Base-by-base conservation (phyloP, 176 grass and related monocot genomes). In the Raddia distichophylla region DNA sequence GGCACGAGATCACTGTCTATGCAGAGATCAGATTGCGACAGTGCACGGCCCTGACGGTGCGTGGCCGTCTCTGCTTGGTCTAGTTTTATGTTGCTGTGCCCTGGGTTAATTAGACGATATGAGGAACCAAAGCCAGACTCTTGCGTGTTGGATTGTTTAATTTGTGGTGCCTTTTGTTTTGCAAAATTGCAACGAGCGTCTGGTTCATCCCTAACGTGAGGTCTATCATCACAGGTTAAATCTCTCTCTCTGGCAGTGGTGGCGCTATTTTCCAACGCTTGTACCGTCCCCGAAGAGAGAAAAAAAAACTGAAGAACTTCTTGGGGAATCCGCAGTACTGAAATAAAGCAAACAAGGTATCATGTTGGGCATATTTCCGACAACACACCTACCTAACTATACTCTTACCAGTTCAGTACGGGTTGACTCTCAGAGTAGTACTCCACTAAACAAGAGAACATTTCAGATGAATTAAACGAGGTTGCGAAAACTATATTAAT, bases 331-430 rank as follows among this genome's bases (percentile, higher is more conserved):
- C 17, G 19, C 43, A 40, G 27, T 32, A 64, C 15, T 4, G 17
- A 37, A 37, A 67, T 32, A 74, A 46, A 62, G 63, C 61, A 81
- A 71, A 3, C 3, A 68, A 82, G 85, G 79, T 87, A 82, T 61
- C 12, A 5, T 22, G 18, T 84, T 22, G 46, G 52, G 44, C n/a
- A 54, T 34, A 33, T 64, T 18, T 60, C 44, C 0, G 32, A 19
- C 57, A 37, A 34, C 5, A 15, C 57, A 5, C 37, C 37, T 40
- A 40, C 37, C 37, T 40, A 40, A 5, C 37, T 3, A 81, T 5
- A 1, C 48, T 27, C 19, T 32, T 32, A 15, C 7, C 18, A 46
- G 22, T 16, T 32, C 19, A 20, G 3, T 65, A 44, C 10, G 20
- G 20, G 12, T 55, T 8, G 34, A 66, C 47, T 5, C 5, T 42